Evolutionary conservation across 2,329 filamentous ascomycete species (phyloP), one percentile per base, ranked within the genome.

Genomic region (Venturia oleaginea): DNA sequence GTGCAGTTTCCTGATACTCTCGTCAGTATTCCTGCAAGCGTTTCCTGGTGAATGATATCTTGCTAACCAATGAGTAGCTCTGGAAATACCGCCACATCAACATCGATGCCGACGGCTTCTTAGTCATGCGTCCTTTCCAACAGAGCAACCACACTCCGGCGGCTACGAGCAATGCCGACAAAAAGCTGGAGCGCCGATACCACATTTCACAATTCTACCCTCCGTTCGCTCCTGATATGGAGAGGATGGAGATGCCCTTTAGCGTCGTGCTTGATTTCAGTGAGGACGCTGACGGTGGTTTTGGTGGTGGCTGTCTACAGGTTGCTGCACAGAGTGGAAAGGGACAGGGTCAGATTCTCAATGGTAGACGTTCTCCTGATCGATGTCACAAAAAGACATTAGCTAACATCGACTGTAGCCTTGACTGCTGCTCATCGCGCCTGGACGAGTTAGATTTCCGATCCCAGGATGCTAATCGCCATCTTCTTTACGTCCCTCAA

Each of bases 1-100:
- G 90, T 97, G 13, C 94, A 99, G 74, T 97, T 99, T 73, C 94
- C 94, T 0, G 93, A 97, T 73, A 96, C 91, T 64, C 81, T 99
- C 59, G 79, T 81, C 73, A 71, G 79, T 72, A 59, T n/a, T 34
- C 11, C 42, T 10, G 66, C n/a, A 24, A 34, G 19, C 10, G 15
- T 32, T 22, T 27, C 37, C 2, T 54, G 43, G 4, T 32, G 10
- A n/a, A 17, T 17, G n/a, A 48, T 8, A 61, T 19, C 22, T 37
- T 48, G 32, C 32, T 65, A 32, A 64, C 22, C 2, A 13, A 17
- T 10, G 5, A 27, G 38, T 64, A 81, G 78, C 82, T 99, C 15
- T 99, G 94, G 94, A 99, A 97, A 79, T 89, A 93, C 64, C 86
- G 94, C 66, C 92, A 88, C 71, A 86, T 97, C 76, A 88, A 88